These are phyloP conservation scores for Bullera alba DNA, from an alignment of 768 basidiomycete species.

Conservation along the genomic window DNA sequence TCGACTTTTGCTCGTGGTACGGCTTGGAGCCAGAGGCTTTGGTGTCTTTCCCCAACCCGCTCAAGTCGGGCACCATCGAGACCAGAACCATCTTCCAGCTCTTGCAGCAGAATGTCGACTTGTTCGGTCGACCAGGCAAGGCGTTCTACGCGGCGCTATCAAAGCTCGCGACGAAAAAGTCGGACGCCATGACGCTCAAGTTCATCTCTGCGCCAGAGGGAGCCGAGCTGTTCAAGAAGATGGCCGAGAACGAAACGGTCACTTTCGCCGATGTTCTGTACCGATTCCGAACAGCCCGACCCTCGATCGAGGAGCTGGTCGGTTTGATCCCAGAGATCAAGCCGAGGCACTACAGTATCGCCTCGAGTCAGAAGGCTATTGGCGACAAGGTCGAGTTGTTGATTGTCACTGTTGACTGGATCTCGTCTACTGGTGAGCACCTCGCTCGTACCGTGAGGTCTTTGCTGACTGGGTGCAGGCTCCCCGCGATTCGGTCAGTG, in stretches of 20 bases:
- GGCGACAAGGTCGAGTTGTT: slow-evolving; percentile 90
- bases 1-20: slow-evolving; percentile 86
- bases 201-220: slow-evolving; percentile 95
- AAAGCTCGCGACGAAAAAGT: slow-evolving; percentile 60
- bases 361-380: slow-evolving; percentile 88
- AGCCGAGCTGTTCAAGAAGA: slow-evolving; percentile 83
- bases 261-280: slow-evolving; percentile 81
- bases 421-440: slow-evolving; percentile 66
- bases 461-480: slow-evolving; percentile 50
- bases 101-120: slow-evolving; percentile 90
- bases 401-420: slow-evolving; percentile 95
- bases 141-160: slow-evolving; percentile 87
- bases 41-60: slow-evolving; percentile 68
- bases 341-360: slow-evolving; percentile 96
- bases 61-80: slow-evolving; percentile 60
- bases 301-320: slow-evolving; percentile 75
- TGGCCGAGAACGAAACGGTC: slow-evolving; percentile 89
- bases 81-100: slow-evolving; percentile 92
- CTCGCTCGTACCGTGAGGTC: not conserved
- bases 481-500: slow-evolving; percentile 81
- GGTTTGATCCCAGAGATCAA: slow-evolving; percentile 90
- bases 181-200: slow-evolving; percentile 70
- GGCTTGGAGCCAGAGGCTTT: slow-evolving; percentile 72
- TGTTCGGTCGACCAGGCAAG: slow-evolving; percentile 93
- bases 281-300: slow-evolving; percentile 69